Base-by-base conservation (phyloP, 257 asterid species). In the Ophiorrhiza pumila region DNA sequence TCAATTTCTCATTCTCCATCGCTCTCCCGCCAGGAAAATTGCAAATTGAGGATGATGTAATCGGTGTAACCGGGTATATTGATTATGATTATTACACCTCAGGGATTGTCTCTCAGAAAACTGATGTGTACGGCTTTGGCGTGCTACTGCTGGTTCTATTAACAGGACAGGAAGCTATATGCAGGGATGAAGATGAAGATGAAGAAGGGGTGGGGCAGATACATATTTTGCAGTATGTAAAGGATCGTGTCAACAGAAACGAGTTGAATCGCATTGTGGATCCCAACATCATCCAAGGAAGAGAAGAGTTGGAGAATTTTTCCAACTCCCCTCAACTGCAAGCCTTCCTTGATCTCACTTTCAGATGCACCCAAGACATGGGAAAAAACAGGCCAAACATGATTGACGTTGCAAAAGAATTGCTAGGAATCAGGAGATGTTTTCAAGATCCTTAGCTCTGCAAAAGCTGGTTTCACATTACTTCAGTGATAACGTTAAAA, bases 401-500 rank as follows among this genome's bases (percentile, higher is more conserved):
- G 78, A 67, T 73, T 29, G 77, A 77, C 12, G 77, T 65, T 34
- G 77, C 77, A 15, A 71, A 71, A 71, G 77, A 71, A 43, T 52
- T 77, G 59, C 39, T 25, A 27, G 57, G 35, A 23, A 72, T 67
- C 37, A 57, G 53, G 15, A 72, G 18, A 64, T n/a, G 23, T 49
- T 71, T 14, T 57, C 43, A 25, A 12, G 34, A 69, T 37, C 60
- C 39, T 34, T 49, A 39, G 64, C 49, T 15, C 50, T 7, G 7
- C 31, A 34, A 37, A 29, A n/a, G 27, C 69, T n/a, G n/a, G n/a
- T n/a, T n/a, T n/a, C n/a, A n/a, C n/a, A n/a, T n/a, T n/a, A n/a
- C n/a, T n/a, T n/a, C n/a, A n/a, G n/a, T n/a, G n/a, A n/a, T n/a
- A n/a, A n/a, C n/a, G n/a, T n/a, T n/a, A n/a, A n/a, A n/a, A n/a